Base-by-base conservation (phyloP, 768 basidiomycete species). In the Tephrocybe sp. region DNA sequence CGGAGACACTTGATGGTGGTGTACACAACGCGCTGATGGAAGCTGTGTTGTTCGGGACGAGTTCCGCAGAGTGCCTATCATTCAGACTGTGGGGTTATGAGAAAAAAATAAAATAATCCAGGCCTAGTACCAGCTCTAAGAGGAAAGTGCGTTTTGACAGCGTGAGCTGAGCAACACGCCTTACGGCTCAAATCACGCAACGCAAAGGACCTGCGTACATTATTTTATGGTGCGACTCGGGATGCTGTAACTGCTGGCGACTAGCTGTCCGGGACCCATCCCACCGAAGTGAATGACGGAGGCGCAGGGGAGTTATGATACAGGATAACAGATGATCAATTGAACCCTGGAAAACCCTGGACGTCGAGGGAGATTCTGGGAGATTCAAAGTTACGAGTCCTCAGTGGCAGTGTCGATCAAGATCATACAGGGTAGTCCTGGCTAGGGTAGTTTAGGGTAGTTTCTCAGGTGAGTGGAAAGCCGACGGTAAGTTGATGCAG, bases 371-470 rank as follows among this genome's bases (percentile, higher is more conserved):
- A 57, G 46, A 37, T 41, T 52, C 43, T 46, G 22, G 19, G 31
- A 57, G 46, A 37, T 41, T 52, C 43, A 31, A 33, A 21, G 25
- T 13, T 23, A 33, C 34, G 24, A 47, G 12, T 31, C 42, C 23
- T 8, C 34, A 21, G 57, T 57, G 57, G 57, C 57, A 40, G 57
- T 57, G 57, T 42, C 49, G 57, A 57, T 57, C 57, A 45, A 40
- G 45, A 55, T 55, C 56, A 54, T 45, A 24, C 43, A 45, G 44
- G 33, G 27, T 22, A 29, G 27, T 30, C 27, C 16, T 30, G 24
- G 27, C 27, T 11, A 54, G 46, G 52, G 52, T 44, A 45, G 30
- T 25, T 19, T 43, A 46, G 22, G 11, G n/a, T n/a, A n/a, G n/a
- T n/a, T 11, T 29, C 27, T 29, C 27, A 44, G 36, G 42, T 30